A percentile compares a stretch with the other conserved stretches of the same genome.
Evolutionary conservation across 139 green algal genomes (phyloP).

Genomic region (Chlorella ohadii): DNA sequence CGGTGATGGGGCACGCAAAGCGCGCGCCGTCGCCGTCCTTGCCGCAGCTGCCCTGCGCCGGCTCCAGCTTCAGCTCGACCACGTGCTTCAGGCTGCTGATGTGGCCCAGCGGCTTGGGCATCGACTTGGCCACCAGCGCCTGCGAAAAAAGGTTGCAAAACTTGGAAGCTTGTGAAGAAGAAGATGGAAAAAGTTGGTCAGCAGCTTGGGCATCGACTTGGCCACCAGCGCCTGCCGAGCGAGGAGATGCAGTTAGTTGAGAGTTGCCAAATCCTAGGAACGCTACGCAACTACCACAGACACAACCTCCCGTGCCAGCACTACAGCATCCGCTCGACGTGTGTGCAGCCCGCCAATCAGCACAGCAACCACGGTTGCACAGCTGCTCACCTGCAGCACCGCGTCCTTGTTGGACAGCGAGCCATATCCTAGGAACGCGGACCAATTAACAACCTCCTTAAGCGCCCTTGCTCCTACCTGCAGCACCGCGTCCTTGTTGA

Average conservation of each 20-base stretch:
- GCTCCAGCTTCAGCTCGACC: conserved; percentile 65
- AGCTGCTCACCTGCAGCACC: conserved; percentile 10
- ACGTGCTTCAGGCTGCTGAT: conserved; percentile 79
- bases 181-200: too few relatives aligned
- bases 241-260: too few relatives aligned
- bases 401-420: conserved; percentile 78
- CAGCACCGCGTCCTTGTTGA: conserved; percentile 71
- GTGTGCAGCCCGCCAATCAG: too few relatives aligned
- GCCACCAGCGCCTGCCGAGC: conserved; percentile 62
- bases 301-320: too few relatives aligned
- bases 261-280: too few relatives aligned
- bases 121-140: conserved; percentile 69
- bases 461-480: neutral
- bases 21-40: conserved; percentile 27
- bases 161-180: too few relatives aligned
- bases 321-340: too few relatives aligned
- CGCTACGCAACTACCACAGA: too few relatives aligned
- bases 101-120: conserved; percentile 72
- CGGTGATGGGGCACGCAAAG: conserved; percentile 83
- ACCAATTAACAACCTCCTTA: neutral
- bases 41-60: neutral
- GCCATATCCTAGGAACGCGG: too few relatives aligned
- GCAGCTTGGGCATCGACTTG: conserved; percentile 69
- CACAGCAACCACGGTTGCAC: too few relatives aligned
- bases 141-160: neutral